Percentiles rank a stretch among this genome's conserved stretches.
Conservation (phyloP, 1,139 yeast species). For the Ogataea hybrid region DNA sequence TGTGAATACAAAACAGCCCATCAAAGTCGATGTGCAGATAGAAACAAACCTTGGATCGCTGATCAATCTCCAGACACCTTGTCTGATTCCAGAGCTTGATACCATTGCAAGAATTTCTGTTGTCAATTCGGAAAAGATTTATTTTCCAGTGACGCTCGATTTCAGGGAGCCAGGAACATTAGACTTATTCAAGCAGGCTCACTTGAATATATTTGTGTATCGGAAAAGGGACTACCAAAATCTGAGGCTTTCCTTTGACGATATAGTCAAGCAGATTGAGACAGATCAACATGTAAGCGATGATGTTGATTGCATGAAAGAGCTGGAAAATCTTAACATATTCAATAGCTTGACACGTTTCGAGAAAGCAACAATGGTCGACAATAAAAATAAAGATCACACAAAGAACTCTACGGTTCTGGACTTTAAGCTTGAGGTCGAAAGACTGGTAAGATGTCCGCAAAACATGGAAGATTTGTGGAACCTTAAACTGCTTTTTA, state of each 20-base stretch:
- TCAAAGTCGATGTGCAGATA: conserved; percentile 50
- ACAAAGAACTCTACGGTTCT: conserved; percentile 42
- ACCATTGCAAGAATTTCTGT: conserved; percentile 44
- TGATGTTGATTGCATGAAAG: conserved; percentile 6
- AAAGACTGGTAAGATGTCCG: conserved; percentile 45
- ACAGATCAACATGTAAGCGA: conserved; percentile 1
- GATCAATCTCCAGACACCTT: conserved; percentile 50
- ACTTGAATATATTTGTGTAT: conserved; percentile 50
- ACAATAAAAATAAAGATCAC: conserved; percentile 8
- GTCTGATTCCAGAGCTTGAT: conserved; percentile 62
- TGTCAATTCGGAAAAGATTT: conserved; percentile 28
- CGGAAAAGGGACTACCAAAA: conserved; percentile 43
- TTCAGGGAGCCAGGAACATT: conserved; percentile 29
- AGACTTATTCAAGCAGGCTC: conserved; percentile 41
- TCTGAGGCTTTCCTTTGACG: conserved; percentile 21
- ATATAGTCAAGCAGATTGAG: conserved; percentile 14
- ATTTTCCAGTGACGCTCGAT: conserved; percentile 26
- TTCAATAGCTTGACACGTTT: conserved; percentile 33
- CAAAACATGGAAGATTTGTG: conserved; percentile 54
- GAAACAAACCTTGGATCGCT: conserved; percentile 40
- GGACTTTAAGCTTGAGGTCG: conserved; percentile 56
- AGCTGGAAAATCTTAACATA: conserved; percentile 29
- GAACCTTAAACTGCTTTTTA: conserved; percentile 63
- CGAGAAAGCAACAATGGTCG: conserved; percentile 31
- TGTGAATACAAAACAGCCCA: conserved; percentile 55